Percentiles rank a stretch among this genome's conserved stretches.
These are phyloP conservation scores for Talaromyces marneffei DNA, from an alignment of 2,329 filamentous ascomycete genomes.

Conservation along the genomic window DNA sequence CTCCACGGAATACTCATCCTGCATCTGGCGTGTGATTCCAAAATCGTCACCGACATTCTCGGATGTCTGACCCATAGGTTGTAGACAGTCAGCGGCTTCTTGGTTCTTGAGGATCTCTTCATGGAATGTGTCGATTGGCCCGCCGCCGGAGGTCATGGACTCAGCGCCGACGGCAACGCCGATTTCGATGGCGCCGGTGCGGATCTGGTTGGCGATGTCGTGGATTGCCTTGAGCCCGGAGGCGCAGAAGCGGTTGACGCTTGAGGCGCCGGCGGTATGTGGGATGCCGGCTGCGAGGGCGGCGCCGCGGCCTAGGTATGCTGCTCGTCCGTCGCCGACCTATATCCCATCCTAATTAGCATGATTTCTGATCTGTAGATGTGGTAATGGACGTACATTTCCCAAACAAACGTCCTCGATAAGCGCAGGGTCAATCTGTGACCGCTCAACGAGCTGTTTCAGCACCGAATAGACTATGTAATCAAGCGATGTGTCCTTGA, in stretches of 20 bases:
- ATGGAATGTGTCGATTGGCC: slow-evolving; percentile 67
- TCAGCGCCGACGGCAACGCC: slow-evolving; percentile 87
- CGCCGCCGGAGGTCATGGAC: slow-evolving; percentile 75
- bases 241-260: slow-evolving; percentile 94
- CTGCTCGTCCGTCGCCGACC: slow-evolving; percentile 78
- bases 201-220: slow-evolving; percentile 87
- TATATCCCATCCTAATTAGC: slow-evolving; percentile 19
- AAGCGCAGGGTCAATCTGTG: slow-evolving; percentile 70
- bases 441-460: slow-evolving; percentile 66
- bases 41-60: slow-evolving; percentile 95
- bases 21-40: slow-evolving; percentile 67
- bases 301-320: slow-evolving; percentile 86
- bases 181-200: slow-evolving; percentile 71
- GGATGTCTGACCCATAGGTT: slow-evolving; percentile 96
- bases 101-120: slow-evolving; percentile 68
- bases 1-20: slow-evolving; percentile 83
- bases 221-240: slow-evolving; percentile 93
- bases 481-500: slow-evolving; percentile 91
- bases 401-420: slow-evolving; percentile 89
- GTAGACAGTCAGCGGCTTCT: slow-evolving; percentile 78
- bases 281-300: slow-evolving; percentile 88
- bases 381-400: slow-evolving; percentile 64
- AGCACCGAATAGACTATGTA: slow-evolving; percentile 77
- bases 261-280: slow-evolving; percentile 74
- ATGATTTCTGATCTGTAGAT: slow-evolving; percentile 13